Conservation (phyloP, 108 stramenopile genomes). For the Schizochytrium sp. region DNA sequence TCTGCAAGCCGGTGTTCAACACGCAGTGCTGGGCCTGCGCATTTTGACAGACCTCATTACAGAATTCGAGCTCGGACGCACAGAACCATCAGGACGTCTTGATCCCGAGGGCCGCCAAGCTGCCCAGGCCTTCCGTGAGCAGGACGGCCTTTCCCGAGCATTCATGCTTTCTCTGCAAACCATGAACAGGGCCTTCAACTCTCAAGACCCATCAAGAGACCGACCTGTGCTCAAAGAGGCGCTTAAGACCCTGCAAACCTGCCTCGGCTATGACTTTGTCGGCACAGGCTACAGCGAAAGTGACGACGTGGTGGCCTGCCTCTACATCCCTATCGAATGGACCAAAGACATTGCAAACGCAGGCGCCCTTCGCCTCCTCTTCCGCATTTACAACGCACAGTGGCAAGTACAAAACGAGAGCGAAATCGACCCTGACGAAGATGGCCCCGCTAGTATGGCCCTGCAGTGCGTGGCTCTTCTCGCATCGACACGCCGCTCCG, state of each 20-base stretch:
- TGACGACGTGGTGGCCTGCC: slow-evolving; percentile 60
- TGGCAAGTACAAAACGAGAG: slow-evolving; percentile 56
- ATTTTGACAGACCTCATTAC: slow-evolving; percentile 53
- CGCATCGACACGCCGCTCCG: slow-evolving; percentile 33
- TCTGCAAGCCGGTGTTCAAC: neutral
- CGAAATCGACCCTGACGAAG: slow-evolving; percentile 45
- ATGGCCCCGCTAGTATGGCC: slow-evolving; percentile 50
- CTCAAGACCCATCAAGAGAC: slow-evolving; percentile 9
- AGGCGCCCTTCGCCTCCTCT: slow-evolving; percentile 12
- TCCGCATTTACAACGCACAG: slow-evolving; percentile 46
- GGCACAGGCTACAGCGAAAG: slow-evolving; percentile 51
- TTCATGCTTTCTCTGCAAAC: slow-evolving; percentile 41
- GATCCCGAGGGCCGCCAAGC: slow-evolving; percentile 29
- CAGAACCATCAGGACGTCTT: slow-evolving; percentile 2
- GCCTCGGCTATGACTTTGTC: slow-evolving; percentile 41
- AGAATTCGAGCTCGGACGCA: slow-evolving; percentile 49
- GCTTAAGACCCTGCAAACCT: slow-evolving; percentile 50
- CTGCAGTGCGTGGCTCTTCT: slow-evolving; percentile 41
- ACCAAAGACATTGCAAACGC: slow-evolving; percentile 50
- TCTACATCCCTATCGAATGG: slow-evolving; percentile 57
- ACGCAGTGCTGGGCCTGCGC: slow-evolving; percentile 37
- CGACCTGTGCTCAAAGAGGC: slow-evolving; percentile 41
- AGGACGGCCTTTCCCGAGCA: slow-evolving; percentile 27
- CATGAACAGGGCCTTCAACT: slow-evolving; percentile 53
- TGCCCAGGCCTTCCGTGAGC: slow-evolving; percentile 46